phyloP scores from a whole-genome alignment of 2,329 filamentous ascomycete species.

The Emmonsiellopsis sp. region DNA sequence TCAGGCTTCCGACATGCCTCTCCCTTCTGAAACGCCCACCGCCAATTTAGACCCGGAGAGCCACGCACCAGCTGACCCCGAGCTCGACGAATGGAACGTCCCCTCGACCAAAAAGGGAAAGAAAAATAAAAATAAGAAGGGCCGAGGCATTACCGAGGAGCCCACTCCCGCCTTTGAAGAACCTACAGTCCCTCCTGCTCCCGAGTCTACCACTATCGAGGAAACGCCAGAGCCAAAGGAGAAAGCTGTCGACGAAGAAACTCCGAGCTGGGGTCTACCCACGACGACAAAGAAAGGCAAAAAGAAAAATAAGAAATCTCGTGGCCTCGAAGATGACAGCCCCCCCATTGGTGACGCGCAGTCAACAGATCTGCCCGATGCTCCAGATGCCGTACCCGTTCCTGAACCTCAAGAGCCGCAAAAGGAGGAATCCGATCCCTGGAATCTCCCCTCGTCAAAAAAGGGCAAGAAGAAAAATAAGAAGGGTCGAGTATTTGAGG shows the following conservation, averaged over 20 bases:
- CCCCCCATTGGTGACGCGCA: neutral
- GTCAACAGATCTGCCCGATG: neutral
- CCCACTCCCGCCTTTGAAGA: neutral
- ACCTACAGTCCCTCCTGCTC: neutral
- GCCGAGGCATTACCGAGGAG: neutral
- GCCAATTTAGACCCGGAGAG: neutral
- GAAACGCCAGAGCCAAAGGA: neutral
- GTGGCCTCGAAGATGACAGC: neutral
- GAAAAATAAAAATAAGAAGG: neutral
- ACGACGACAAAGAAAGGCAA: slow-evolving; percentile 3
- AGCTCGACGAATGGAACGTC: neutral
- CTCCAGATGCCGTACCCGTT: neutral
- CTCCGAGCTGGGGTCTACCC: neutral
- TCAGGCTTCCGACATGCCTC: too few species aligned
- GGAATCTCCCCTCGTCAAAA: neutral
- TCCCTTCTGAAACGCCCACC: neutral
- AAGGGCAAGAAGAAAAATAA: slow-evolving; percentile 4
- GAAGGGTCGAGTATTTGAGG: neutral
- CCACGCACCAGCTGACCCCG: neutral
- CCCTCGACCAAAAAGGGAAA: neutral
- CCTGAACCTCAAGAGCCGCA: neutral
- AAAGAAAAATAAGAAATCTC: slow-evolving; percentile 15
- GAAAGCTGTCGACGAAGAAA: neutral
- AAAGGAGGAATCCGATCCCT: neutral
- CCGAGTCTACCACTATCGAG: neutral